These are phyloP conservation scores for Hexamita inflata DNA, from an alignment of 208 protist genomes.

Conservation along the genomic window DNA sequence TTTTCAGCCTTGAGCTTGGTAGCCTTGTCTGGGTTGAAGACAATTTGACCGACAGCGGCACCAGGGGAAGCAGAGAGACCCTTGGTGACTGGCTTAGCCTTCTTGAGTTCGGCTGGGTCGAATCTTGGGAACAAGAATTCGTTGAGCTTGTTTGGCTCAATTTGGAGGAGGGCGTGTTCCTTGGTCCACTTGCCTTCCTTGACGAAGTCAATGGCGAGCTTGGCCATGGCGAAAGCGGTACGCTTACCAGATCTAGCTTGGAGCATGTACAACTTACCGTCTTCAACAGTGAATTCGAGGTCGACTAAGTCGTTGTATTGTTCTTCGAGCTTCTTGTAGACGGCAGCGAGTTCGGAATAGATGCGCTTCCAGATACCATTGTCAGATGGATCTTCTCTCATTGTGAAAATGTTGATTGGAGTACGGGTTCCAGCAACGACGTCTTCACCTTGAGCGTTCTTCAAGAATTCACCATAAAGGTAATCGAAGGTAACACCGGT, in stretches of 20 bases:
- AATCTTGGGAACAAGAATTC: slow-evolving; percentile 63
- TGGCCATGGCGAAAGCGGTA: slow-evolving; percentile 64
- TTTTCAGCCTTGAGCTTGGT: slow-evolving; percentile 50
- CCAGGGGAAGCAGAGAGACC: slow-evolving; percentile 70
- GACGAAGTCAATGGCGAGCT: slow-evolving; percentile 68
- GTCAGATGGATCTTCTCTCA: slow-evolving; percentile 61
- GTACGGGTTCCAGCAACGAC: slow-evolving; percentile 78
- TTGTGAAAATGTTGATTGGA: slow-evolving; percentile 60
- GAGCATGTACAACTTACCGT: slow-evolving; percentile 71
- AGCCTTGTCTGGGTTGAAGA: slow-evolving; percentile 63
- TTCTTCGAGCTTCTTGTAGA: slow-evolving; percentile 60
- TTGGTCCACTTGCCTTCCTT: slow-evolving; percentile 54
- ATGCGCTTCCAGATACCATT: slow-evolving; percentile 62
- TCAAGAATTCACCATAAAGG: slow-evolving; percentile 77
- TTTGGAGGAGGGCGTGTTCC: slow-evolving; percentile 33
- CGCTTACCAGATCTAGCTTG: slow-evolving; percentile 74
- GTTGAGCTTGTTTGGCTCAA: slow-evolving; percentile 51
- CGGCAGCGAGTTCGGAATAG: slow-evolving; percentile 62
- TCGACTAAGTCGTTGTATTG: slow-evolving; percentile 80
- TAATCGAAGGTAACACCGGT: too few species aligned
- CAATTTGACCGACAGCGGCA: slow-evolving; percentile 64
- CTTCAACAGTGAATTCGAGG: slow-evolving; percentile 80
- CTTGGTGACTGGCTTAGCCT: slow-evolving; percentile 56
- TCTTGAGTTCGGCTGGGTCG: too few species aligned
- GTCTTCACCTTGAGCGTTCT: slow-evolving; percentile 78